Evolutionary conservation across 768 basidiomycete species (phyloP).

Genomic region (Collybia sp.): DNA sequence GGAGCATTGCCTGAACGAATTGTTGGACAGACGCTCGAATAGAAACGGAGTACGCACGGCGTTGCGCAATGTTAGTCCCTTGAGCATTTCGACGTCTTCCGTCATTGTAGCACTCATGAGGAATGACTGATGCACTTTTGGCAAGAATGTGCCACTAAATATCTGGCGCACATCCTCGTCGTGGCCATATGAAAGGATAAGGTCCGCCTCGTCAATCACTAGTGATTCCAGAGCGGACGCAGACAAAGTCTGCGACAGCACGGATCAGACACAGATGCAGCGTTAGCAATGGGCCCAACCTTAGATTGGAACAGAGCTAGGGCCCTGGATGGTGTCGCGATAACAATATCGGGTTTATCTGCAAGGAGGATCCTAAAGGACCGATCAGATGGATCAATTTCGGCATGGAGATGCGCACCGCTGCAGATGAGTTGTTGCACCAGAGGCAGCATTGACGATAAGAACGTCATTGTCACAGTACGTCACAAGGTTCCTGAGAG

Average conservation of each 20-base stretch:
- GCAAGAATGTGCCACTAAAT: slow-evolving; percentile 65
- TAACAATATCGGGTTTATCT: slow-evolving; percentile 34
- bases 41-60: slow-evolving; percentile 54
- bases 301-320: slow-evolving; percentile 30
- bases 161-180: slow-evolving; percentile 80
- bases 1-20: slow-evolving; percentile 65
- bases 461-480: slow-evolving; percentile 80
- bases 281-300: slow-evolving; percentile 6
- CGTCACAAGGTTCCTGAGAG: slow-evolving; percentile 55
- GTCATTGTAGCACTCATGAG: slow-evolving; percentile 98
- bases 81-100: slow-evolving; percentile 88
- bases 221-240: slow-evolving; percentile 73
- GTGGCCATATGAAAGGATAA: slow-evolving; percentile 95
- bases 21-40: slow-evolving; percentile 1
- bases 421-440: slow-evolving; percentile 66
- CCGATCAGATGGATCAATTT: neutral
- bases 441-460: slow-evolving; percentile 73
- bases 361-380: slow-evolving; percentile 28
- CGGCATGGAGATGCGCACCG: slow-evolving; percentile 38
- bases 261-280: neutral
- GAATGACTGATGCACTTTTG: slow-evolving; percentile 85
- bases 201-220: slow-evolving; percentile 96
- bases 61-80: slow-evolving; percentile 81
- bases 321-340: slow-evolving; percentile 33
- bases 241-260: slow-evolving; percentile 47